phyloP scores from a whole-genome alignment of 164 flowering plant species.

The Sedum album region DNA sequence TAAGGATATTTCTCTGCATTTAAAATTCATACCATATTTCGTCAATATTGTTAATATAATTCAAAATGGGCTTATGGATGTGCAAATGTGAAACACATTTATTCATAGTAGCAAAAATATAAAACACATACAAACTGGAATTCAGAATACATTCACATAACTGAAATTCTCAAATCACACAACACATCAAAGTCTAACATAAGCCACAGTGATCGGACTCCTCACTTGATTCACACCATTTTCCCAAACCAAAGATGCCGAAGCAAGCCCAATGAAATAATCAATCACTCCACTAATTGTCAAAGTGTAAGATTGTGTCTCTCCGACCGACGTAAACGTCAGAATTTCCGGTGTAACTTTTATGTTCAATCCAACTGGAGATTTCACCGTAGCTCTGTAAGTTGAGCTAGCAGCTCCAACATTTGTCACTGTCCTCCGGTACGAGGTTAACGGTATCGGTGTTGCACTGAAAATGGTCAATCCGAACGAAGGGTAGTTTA shows the following conservation, averaged over 20 bases:
- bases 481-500: slow-evolving; percentile 13
- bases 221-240: slow-evolving; percentile 22
- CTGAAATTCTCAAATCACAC: neutral
- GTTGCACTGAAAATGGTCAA: neutral
- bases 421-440: slow-evolving; percentile 16
- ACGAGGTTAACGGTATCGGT: neutral
- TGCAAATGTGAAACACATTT: neutral
- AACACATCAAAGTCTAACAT: neutral
- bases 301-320: slow-evolving; percentile 14
- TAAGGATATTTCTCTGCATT: no score
- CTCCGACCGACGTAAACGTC: slow-evolving; percentile 14
- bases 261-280: neutral
- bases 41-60: no score
- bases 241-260: slow-evolving; percentile 23
- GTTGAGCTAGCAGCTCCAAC: slow-evolving; percentile 17
- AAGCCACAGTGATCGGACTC: slow-evolving; percentile 23
- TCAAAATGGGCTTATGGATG: no score
- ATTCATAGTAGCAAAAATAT: neutral
- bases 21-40: no score
- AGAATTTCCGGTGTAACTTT: slow-evolving; percentile 14
- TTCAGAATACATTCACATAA: neutral
- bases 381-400: slow-evolving; percentile 10
- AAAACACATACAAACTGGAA: neutral
- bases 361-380: slow-evolving; percentile 13
- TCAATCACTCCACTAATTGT: slow-evolving; percentile 7